Base-by-base conservation (phyloP, 176 grass and related monocot genomes). In the Oryza glaberrima region DNA sequence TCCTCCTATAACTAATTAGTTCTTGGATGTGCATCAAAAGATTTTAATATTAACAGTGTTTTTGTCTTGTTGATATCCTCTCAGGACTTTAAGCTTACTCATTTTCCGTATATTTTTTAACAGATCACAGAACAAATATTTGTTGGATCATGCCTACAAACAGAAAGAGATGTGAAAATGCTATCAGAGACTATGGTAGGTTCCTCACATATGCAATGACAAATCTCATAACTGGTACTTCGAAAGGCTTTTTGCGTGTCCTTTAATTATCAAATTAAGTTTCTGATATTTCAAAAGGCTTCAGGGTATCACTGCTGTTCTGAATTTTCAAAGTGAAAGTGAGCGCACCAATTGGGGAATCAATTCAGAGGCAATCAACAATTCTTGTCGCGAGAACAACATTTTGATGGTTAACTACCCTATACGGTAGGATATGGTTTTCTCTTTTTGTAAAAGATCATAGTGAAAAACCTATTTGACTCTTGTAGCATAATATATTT, bases 71-170 rank as follows among this genome's bases (percentile, higher is more conserved):
- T 2, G 9, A 34, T 49, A 44, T 65, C 49, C 49, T 77, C 85
- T 72, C 41, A 89, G 23, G 48, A 51, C n/a, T 30, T 65, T 10
- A 60, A 15, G 61, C 69, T 49, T 76, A 65, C 16, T 73, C 35
- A 60, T 71, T 10, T 13, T 72, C 7, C 1, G 68, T 67, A 15
- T 48, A 40, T 72, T 80, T 56, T 86, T 65, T 81, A 73, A 79
- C 86, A 98, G 96, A 92, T 98, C 68, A 95, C 93, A 16, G 96
- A 98, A 77, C 89, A 95, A 79, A 98, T 98, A 90, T 98, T 81
- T 87, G 93, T 98, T 78, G 93, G 96, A 41, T 98, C 96, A 84
- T 95, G 96, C 83, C 90, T 98, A 87, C 96, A 98, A 90, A 98
- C 91, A 52, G 89, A 92, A 64, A 95, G 86, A 79, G 93, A 98